These are phyloP conservation scores for Neurospora sp. DNA, from an alignment of 495 filamentous ascomycete species.

Conservation along the genomic window DNA sequence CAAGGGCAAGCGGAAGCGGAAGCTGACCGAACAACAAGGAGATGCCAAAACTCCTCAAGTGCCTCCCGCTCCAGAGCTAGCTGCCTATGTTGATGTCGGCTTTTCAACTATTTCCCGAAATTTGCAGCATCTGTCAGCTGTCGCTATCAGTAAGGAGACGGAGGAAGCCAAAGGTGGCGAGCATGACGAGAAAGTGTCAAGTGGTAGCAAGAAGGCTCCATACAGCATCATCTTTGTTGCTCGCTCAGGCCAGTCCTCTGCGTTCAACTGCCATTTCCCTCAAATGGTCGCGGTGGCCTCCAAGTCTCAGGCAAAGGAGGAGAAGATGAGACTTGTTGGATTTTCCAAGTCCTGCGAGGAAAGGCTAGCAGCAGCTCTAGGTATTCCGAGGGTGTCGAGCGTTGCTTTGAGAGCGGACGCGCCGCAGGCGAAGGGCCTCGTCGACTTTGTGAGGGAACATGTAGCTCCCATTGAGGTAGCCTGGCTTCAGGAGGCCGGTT, in stretches of 20 bases:
- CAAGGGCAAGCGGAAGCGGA: slow-evolving; percentile 42
- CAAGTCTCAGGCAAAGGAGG: slow-evolving; percentile 21
- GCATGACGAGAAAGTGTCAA: not conserved
- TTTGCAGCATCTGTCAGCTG: slow-evolving; percentile 35
- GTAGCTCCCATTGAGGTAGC: slow-evolving; percentile 27
- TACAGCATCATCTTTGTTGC: slow-evolving; percentile 40
- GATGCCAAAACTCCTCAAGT: slow-evolving; percentile 2
- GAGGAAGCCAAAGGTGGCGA: not conserved
- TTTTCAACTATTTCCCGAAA: slow-evolving; percentile 45
- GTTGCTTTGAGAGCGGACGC: slow-evolving; percentile 43
- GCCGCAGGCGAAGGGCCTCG: slow-evolving; percentile 36
- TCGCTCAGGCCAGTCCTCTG: slow-evolving; percentile 37
- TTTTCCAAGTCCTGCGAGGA: slow-evolving; percentile 43
- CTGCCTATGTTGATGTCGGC: slow-evolving; percentile 46
- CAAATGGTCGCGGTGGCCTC: slow-evolving; percentile 44
- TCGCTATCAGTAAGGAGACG: not conserved
- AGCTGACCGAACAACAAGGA: slow-evolving; percentile 11
- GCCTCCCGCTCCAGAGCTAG: slow-evolving; percentile 37
- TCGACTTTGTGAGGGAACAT: slow-evolving; percentile 39
- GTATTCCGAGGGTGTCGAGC: slow-evolving; percentile 47
- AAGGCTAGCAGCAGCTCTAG: slow-evolving; percentile 38
- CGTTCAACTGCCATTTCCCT: slow-evolving; percentile 50
- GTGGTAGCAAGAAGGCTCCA: not conserved
- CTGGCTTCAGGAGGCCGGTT: slow-evolving; percentile 18
- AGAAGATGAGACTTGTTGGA: slow-evolving; percentile 42